Evolutionary conservation across 495 filamentous ascomycete species (phyloP).

Genomic region (Gamarada debralockiae): DNA sequence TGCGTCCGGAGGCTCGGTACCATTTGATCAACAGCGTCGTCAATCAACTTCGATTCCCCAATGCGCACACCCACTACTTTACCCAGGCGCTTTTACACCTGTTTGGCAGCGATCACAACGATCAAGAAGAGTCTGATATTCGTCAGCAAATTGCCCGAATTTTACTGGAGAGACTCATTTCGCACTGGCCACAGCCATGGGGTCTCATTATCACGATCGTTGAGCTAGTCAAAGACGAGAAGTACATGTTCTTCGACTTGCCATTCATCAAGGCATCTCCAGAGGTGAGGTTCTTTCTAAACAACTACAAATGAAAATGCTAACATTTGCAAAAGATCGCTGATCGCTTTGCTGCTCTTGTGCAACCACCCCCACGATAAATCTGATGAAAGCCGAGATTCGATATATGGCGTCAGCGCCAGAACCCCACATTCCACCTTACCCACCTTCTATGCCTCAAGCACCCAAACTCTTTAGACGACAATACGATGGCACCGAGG

Average conservation of each 20-base stretch:
- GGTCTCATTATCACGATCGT: conserved; percentile 86
- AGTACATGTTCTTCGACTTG: conserved; percentile 85
- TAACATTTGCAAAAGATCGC: conserved; percentile 33
- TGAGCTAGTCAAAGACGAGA: conserved; percentile 87
- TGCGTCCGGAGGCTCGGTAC: conserved; percentile 77
- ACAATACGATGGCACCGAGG: conserved; percentile 1
- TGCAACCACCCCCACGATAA: conserved; percentile 23
- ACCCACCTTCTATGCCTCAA: background rate
- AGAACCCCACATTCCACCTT: background rate
- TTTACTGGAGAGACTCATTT: conserved; percentile 79
- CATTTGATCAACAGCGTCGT: conserved; percentile 79
- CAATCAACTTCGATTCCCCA: conserved; percentile 89
- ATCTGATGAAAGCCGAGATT: background rate
- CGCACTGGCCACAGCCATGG: conserved; percentile 94
- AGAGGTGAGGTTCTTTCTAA: conserved; percentile 51
- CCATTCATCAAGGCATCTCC: conserved; percentile 86
- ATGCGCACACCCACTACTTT: conserved; percentile 90
- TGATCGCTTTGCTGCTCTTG: conserved; percentile 37
- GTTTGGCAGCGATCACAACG: conserved; percentile 73
- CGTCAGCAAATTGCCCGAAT: conserved; percentile 87
- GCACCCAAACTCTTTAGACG: background rate
- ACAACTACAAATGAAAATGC: conserved; percentile 3
- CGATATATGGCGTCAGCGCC: background rate
- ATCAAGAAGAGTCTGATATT: conserved; percentile 76
- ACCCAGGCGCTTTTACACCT: conserved; percentile 81